Evolutionary conservation across 371 early-diverging fungal species (phyloP), one percentile per base, ranked within the genome.

Genomic region (Lichtheimia hyalospora): DNA sequence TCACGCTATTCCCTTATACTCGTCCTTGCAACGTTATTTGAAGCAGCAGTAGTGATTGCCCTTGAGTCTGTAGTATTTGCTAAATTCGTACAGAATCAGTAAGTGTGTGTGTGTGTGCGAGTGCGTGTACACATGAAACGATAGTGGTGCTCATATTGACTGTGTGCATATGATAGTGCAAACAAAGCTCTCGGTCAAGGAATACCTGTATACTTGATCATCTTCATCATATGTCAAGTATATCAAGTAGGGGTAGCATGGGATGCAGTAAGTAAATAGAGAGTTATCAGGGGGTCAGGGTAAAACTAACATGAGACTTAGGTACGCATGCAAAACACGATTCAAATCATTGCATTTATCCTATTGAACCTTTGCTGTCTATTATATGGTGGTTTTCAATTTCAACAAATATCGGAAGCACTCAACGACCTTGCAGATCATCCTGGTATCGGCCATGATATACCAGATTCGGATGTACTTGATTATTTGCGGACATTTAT

Each of bases 291-390:
- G 56, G 43, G 25, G 25, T n/a, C 20, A n/a, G 49, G 52, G 46
- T 49, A 49, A 60, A 15, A 56, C 43, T 49, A 54, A 50, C 2
- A 25, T 48, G 16, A 1, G n/a, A n/a, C n/a, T 25, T 74, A 92
- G 92, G 81, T 91, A 3, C 85, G 83, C 40, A 81, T 85, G 48
- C 83, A 89, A 71, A 95, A 96, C 73, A 94, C 92, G 1, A 92
- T 95, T 59, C 94, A 95, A 70, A 81, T 95, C 39, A 87, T 94
- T 61, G 91, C 89, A 3, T 87, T 92, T 61, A 77, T 94, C 40
- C 52, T 89, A 42, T 92, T 95, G 77, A 90, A 94, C 67, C 49
- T 89, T 23, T 88, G 87, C 70, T 86, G 86, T 49, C 87, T 92
- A 64, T 77, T 81, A 58, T 94, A 94, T 66, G 83, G 90, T 3